Conservation (phyloP, 805 yeast genomes). For the Yarrowia sp. region DNA sequence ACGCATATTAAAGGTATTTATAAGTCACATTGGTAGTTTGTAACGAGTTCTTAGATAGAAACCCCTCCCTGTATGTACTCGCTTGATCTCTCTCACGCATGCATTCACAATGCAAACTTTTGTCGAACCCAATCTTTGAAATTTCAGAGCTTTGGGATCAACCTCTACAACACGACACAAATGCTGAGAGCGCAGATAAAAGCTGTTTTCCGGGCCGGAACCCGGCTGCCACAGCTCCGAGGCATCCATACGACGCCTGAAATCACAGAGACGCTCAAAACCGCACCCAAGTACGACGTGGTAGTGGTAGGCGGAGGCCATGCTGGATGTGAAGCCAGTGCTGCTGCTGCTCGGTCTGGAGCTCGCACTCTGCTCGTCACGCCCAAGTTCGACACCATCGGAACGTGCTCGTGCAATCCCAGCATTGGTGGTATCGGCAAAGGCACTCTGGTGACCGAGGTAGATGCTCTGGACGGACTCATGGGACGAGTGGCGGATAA, state of each 20-base stretch:
- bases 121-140: slow-evolving; percentile 6
- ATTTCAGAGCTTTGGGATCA: neutral
- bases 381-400: slow-evolving; percentile 71
- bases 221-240: neutral
- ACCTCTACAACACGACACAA: neutral
- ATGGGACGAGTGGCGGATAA: slow-evolving; percentile 81
- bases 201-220: neutral
- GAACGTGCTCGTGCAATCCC: slow-evolving; percentile 96
- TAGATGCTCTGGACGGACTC: slow-evolving; percentile 95
- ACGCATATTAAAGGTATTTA: too few species aligned
- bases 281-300: slow-evolving; percentile 49
- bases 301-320: slow-evolving; percentile 97
- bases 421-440: slow-evolving; percentile 98
- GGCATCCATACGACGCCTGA: slow-evolving; percentile 5
- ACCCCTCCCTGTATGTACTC: too few species aligned
- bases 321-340: slow-evolving; percentile 97
- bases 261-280: slow-evolving; percentile 12
- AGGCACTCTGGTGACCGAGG: slow-evolving; percentile 87
- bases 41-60: too few species aligned
- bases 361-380: slow-evolving; percentile 69
- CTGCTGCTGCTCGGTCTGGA: slow-evolving; percentile 88
- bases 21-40: too few species aligned
- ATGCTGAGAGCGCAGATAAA: neutral
- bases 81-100: neutral
- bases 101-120: neutral